Evolutionary conservation across 805 yeast species (phyloP), one percentile per base, ranked within the genome.

Genomic region (Huiozyma sinensis): DNA sequence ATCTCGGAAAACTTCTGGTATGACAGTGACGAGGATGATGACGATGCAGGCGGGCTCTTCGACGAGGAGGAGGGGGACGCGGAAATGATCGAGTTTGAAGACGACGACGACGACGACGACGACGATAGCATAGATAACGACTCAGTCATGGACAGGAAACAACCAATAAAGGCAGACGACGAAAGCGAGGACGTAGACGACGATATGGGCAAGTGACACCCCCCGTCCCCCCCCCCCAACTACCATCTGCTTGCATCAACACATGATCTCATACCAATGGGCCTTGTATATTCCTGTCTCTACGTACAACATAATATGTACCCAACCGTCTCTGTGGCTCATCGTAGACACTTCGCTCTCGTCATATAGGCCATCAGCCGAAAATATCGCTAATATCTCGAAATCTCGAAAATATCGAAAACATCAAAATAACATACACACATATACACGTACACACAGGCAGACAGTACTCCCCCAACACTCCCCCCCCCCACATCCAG

Each of bases 1-100:
- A 42, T 50, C 24, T 44, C 83, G 52, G 92, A 83, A 55, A 84
- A 82, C 57, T 84, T 84, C 53, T 84, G 92, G 92, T 83, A 81
- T 59, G 92, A 82, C 52, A 57, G 63, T 42, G 77, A 77, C 50
- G 82, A 81, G 36, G 84, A 77, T 38, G 84, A 78, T 47, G 85
- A 78, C 52, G 81, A 79, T 46, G 48, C 51, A 39, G 57, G 52
- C 7, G 51, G 44, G 4, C 63, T 58, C 39, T 77, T 66, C 38
- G 75, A 66, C 35, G 78, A 67, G 39, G 75, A 66, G 33, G 75
- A 70, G 38, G 75, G 70, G 32, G 72, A 68, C 42, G 75, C 66
- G 6, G 72, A 67, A 36, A 55, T 28, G 52, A 54, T 33, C 52
- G 50, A 43, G 43, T 59, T 48, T 4, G 44, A 42, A 24, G 50